phyloP scores from a whole-genome alignment of 2,329 filamentous ascomycete genomes.

The Pseudophaeomoniella oleicola region DNA sequence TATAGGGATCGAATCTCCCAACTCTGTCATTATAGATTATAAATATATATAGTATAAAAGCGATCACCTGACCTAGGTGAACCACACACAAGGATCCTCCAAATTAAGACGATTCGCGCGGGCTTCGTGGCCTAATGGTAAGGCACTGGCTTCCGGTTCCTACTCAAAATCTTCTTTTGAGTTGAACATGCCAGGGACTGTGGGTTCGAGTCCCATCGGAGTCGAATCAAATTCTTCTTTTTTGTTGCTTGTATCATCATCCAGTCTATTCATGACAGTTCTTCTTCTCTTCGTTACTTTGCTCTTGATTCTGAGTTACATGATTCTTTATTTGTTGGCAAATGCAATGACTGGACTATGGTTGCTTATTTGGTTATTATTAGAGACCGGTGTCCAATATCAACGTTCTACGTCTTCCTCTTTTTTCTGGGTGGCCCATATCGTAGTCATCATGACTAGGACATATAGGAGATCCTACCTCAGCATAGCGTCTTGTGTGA shows the following conservation, averaged over 20 bases:
- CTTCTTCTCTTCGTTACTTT: too few species aligned
- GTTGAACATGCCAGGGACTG: conserved; percentile 1
- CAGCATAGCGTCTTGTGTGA: too few species aligned
- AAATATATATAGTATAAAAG: background rate
- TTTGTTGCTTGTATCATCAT: background rate
- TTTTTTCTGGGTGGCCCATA: too few species aligned
- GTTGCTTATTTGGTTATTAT: too few species aligned
- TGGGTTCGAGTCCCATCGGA: conserved; percentile 1
- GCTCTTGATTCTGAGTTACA: too few species aligned
- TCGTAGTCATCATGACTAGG: too few species aligned
- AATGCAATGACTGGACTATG: too few species aligned
- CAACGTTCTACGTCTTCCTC: too few species aligned
- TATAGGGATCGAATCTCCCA: background rate
- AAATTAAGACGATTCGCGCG: background rate
- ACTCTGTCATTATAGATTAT: background rate
- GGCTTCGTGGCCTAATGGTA: conserved; percentile 2
- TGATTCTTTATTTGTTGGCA: too few species aligned
- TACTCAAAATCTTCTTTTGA: background rate
- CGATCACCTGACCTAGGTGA: background rate
- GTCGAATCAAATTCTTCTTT: background rate
- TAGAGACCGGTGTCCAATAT: too few species aligned
- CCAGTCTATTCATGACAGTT: background rate
- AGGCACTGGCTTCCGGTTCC: conserved; percentile 1
- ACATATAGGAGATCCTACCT: too few species aligned
- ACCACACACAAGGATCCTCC: too few species aligned